Conservation (phyloP, 179 eudicot species). For the Sideroxylon spinosum region DNA sequence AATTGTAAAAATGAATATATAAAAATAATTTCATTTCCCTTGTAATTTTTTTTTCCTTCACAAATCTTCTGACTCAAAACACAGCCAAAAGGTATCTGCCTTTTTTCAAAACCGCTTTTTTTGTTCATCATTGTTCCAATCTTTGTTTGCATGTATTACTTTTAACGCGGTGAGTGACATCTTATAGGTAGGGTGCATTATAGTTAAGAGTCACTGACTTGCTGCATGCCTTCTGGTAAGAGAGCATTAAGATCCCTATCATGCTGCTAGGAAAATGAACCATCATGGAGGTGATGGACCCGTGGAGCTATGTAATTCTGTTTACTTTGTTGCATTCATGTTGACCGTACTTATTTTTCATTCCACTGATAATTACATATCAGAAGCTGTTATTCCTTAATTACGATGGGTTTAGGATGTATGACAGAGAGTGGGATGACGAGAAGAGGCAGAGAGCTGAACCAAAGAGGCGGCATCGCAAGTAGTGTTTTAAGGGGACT, state of each 20-base stretch:
- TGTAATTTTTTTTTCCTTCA: too few relatives aligned
- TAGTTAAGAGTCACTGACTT: not conserved
- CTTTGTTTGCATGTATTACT: not conserved
- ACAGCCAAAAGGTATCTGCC: not conserved
- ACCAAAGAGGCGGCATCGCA: conserved; percentile 87
- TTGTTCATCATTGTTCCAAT: not conserved
- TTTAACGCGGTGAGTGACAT: not conserved
- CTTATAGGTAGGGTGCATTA: not conserved
- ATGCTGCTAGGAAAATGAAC: not conserved
- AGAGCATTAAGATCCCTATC: not conserved
- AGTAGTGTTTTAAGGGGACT: conserved; percentile 23
- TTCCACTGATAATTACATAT: not conserved
- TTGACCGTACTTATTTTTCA: not conserved
- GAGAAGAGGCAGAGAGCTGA: conserved; percentile 94
- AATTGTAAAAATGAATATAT: too few relatives aligned
- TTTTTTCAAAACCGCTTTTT: not conserved
- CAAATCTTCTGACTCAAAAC: too few relatives aligned
- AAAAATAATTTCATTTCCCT: too few relatives aligned
- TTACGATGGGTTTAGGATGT: conserved; percentile 42
- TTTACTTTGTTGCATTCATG: not conserved
- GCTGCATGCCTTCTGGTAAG: not conserved
- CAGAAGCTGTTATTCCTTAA: conserved; percentile 39
- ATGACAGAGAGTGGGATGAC: conserved; percentile 97
- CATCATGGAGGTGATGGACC: not conserved
- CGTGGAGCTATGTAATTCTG: not conserved